Evolutionary conservation across 306 rosid genomes (phyloP).

Genomic region (Lathyrus oleraceus): DNA sequence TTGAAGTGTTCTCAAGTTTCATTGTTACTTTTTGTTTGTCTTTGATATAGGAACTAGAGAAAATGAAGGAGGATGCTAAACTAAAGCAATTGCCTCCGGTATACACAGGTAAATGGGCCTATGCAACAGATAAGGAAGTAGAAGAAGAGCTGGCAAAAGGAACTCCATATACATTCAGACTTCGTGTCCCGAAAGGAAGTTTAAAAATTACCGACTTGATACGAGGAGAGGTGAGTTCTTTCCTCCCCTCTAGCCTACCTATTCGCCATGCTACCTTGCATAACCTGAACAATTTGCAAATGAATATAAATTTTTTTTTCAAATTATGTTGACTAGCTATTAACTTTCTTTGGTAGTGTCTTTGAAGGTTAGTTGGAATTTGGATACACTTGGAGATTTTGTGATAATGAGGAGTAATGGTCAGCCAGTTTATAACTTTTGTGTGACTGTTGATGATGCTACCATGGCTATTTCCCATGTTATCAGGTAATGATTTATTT

Average conservation of each 20-base stretch:
- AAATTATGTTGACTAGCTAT: conserved; percentile 33
- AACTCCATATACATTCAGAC: conserved; percentile 73
- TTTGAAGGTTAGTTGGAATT: conserved; percentile 99
- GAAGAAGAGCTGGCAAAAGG: conserved; percentile 75
- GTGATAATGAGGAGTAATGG: conserved; percentile 99
- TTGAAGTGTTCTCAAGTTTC: neutral
- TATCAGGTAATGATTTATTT: conserved; percentile 62
- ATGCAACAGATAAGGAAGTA: conserved; percentile 64
- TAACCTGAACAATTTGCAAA: neutral
- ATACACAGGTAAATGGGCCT: conserved; percentile 85
- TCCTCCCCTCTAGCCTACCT: neutral
- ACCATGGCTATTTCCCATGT: conserved; percentile 98
- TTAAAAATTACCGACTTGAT: conserved; percentile 83
- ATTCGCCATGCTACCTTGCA: too few species aligned
- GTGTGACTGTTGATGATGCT: conserved; percentile 99
- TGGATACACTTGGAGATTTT: conserved; percentile 97
- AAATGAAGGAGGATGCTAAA: conserved; percentile 89
- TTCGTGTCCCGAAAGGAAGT: conserved; percentile 82
- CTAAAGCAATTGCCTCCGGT: conserved; percentile 80
- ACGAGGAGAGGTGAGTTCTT: conserved; percentile 77
- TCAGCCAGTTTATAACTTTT: conserved; percentile 94
- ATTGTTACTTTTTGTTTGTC: conserved; percentile 24
- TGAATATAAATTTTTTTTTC: too few species aligned
- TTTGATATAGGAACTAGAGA: conserved; percentile 72
- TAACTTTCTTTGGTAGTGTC: conserved; percentile 74